Evolutionary conservation across 306 rosid genomes (phyloP).

Genomic region (Boehmeria nivea): DNA sequence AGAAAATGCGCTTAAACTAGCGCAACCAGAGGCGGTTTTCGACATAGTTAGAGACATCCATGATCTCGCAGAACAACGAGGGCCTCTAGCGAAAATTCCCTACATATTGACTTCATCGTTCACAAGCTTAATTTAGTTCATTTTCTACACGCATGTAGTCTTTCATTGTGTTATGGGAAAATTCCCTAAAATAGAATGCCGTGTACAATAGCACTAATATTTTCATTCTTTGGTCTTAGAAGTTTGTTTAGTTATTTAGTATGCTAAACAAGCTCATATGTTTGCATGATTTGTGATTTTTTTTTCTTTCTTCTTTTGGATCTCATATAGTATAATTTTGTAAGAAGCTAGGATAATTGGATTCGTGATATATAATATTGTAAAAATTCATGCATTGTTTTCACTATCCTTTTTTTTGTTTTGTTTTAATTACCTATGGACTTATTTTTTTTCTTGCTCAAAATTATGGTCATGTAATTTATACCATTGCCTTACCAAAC

Average conservation of each 20-base stretch:
- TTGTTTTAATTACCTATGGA: not conserved
- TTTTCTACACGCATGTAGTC: not conserved
- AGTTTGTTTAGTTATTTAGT: conserved; percentile 28
- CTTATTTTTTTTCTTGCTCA: not conserved
- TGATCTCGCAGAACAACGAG: conserved; percentile 70
- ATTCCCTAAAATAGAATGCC: conserved; percentile 28
- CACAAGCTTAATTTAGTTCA: conserved; percentile 49
- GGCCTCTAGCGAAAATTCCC: conserved; percentile 57
- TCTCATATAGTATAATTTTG: conserved; percentile 12
- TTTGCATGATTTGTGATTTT: conserved; percentile 14
- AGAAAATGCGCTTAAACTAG: conserved; percentile 73
- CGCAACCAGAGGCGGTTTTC: conserved; percentile 94
- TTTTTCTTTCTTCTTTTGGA: not conserved
- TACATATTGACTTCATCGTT: conserved; percentile 79
- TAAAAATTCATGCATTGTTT: conserved; percentile 14
- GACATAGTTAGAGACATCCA: conserved; percentile 85
- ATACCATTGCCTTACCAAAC: too few relatives aligned
- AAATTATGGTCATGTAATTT: too few relatives aligned
- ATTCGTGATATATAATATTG: too few relatives aligned
- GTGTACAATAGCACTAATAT: conserved; percentile 48
- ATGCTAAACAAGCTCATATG: conserved; percentile 24
- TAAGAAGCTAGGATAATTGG: conserved; percentile 15
- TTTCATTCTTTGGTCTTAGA: conserved; percentile 38
- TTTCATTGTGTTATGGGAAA: not conserved
- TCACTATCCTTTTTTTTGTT: not conserved